These are phyloP conservation scores for Capsella bursapastoris DNA, from an alignment of 345 rosid genomes.

Conservation along the genomic window DNA sequence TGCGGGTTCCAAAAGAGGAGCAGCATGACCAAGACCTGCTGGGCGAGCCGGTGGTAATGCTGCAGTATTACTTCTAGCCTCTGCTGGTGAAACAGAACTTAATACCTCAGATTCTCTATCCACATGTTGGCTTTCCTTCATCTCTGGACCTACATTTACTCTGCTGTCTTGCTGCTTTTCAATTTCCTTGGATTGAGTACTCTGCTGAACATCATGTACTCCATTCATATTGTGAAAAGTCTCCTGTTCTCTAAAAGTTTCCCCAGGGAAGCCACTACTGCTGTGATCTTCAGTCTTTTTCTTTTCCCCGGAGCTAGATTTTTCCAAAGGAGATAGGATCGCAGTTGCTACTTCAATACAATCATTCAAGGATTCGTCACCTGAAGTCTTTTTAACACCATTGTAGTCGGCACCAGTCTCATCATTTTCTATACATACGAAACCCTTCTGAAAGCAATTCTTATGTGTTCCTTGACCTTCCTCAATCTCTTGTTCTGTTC, in stretches of 20 bases:
- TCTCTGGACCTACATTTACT: conserved; percentile 42
- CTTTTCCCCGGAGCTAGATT: conserved; percentile 39
- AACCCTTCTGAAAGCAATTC: conserved; percentile 17
- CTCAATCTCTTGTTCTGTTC: conserved; percentile 29
- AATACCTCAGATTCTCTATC: conserved; percentile 43
- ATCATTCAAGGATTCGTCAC: conserved; percentile 19
- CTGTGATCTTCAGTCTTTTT: conserved; percentile 41
- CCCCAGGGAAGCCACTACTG: conserved; percentile 28
- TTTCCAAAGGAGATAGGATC: conserved; percentile 25
- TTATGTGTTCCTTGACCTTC: conserved; percentile 32
- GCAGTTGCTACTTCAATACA: neutral
- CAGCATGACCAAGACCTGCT: conserved; percentile 91
- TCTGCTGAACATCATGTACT: conserved; percentile 32
- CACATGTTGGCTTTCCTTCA: conserved; percentile 32
- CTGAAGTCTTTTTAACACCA: conserved; percentile 11
- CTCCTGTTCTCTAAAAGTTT: conserved; percentile 26
- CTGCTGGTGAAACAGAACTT: conserved; percentile 49
- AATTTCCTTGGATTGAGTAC: conserved; percentile 18
- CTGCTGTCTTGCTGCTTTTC: conserved; percentile 33
- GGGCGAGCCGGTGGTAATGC: conserved; percentile 61
- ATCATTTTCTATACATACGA: conserved; percentile 14
- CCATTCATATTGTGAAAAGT: conserved; percentile 21
- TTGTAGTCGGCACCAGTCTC: conserved; percentile 16
- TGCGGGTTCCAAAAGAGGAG: conserved; percentile 76
- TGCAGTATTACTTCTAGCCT: conserved; percentile 47